phyloP scores from a whole-genome alignment of 768 basidiomycete species.

The Candolleomyces eurysporus region DNA sequence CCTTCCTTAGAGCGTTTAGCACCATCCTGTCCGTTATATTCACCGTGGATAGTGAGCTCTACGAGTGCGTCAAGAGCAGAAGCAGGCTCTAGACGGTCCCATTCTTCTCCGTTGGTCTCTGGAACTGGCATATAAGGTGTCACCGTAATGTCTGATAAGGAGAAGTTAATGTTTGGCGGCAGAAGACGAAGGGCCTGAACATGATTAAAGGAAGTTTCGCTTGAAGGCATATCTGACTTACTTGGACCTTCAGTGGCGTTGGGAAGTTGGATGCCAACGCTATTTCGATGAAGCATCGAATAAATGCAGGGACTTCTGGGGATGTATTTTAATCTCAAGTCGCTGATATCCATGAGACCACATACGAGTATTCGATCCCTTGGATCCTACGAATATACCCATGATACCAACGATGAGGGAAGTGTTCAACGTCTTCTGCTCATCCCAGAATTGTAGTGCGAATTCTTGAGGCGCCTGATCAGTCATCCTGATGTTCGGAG shows the following conservation, averaged over 20 bases:
- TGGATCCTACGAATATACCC: constrained; percentile 78
- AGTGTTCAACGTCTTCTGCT: constrained; percentile 82
- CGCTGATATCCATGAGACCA: not conserved
- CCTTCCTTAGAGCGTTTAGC: constrained; percentile 61
- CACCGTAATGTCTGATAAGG: constrained; percentile 63
- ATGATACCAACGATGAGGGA: constrained; percentile 79
- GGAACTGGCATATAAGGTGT: constrained; percentile 77
- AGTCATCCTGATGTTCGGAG: constrained; percentile 55
- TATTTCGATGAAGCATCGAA: constrained; percentile 82
- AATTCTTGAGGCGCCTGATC: constrained; percentile 81
- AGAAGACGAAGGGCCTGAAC: constrained; percentile 46
- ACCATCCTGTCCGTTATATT: constrained; percentile 71
- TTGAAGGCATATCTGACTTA: constrained; percentile 23
- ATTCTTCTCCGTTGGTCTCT: constrained; percentile 87
- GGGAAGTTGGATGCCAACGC: constrained; percentile 95
- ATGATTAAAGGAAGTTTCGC: constrained; percentile 10
- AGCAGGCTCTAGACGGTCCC: constrained; percentile 81
- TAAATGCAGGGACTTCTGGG: constrained; percentile 59
- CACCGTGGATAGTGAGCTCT: constrained; percentile 82
- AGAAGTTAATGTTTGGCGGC: constrained; percentile 51
- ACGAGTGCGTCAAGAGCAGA: constrained; percentile 83
- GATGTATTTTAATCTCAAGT: constrained; percentile 21
- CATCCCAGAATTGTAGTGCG: constrained; percentile 94
- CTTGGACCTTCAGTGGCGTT: constrained; percentile 82
- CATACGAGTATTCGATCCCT: constrained; percentile 56